Evolutionary conservation across 116 monocot species (phyloP), one percentile per base, ranked within the genome.

Genomic region (Phalaenopsis hybrid): DNA sequence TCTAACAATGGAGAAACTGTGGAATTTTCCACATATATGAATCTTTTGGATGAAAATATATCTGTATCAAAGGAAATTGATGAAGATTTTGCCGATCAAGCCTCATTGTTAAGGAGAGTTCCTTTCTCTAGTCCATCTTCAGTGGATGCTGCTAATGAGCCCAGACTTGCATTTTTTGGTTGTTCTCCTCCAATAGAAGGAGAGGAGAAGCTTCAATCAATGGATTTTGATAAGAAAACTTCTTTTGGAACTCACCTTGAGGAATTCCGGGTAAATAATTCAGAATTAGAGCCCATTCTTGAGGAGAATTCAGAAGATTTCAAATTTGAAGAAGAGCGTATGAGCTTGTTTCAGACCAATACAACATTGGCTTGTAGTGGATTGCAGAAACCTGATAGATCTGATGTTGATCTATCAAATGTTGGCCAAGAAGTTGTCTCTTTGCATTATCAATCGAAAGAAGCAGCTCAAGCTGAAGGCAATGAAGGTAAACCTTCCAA

Each of bases 201-300:
- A 34, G 45, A 76, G 61, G 52, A 68, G 15, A 41, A 57, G 50
- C 15, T 58, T 44, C 55, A 63, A 18, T 81, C 63, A 13, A 18
- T 46, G 3, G 57, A 80, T 6, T 81, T 80, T 78, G 81, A 8
- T 61, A 72, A 67, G 28, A 31, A 68, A 34, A 31, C 70, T 28
- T 70, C 80, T 68, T 45, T 61, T 82, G 74, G 57, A 55, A 43
- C 44, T 76, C n/a, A 8, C 81, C 9, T 77, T 58, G 83, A 55
- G 72, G 72, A 85, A 23, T 81, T 82, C 6, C 75, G 34, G 3
- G 37, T 81, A 44, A 88, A 65, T 31, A 81, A 59, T 74, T 63
- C 75, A 68, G 83, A 85, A 57, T 80, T 91, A 63, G 84, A 84
- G 23, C 74, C 87, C 17, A 87, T 85, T 63, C 79, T 86, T 50